Percentiles rank a stretch among this genome's conserved stretches.
Conservation (phyloP, 2,329 filamentous ascomycete genomes). For the Aspergillus aculeatus region DNA sequence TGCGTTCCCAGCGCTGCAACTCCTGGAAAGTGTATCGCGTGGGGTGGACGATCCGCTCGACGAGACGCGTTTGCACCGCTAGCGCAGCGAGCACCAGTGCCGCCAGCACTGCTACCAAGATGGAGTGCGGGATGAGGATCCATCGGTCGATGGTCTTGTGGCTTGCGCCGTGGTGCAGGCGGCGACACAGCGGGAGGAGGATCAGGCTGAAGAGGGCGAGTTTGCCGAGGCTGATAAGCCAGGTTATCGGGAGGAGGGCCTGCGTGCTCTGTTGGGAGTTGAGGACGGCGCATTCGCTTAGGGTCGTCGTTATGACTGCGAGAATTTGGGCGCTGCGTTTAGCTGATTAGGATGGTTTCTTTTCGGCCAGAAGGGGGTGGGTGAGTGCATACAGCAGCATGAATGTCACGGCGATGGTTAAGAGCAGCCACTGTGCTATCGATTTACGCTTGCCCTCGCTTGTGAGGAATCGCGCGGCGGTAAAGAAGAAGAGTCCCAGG, state of each 20-base stretch:
- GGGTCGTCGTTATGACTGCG: slow-evolving; percentile 4
- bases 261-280: neutral
- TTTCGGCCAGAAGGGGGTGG: too few relatives aligned
- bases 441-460: neutral
- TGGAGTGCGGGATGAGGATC: slow-evolving; percentile 4
- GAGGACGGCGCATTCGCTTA: slow-evolving; percentile 10
- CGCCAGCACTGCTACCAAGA: slow-evolving; percentile 7
- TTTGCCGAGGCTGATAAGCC: slow-evolving; percentile 6
- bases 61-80: slow-evolving; percentile 4
- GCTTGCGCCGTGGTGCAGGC: slow-evolving; percentile 11
- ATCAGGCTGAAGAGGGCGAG: slow-evolving; percentile 11
- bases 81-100: slow-evolving; percentile 12
- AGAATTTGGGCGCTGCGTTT: neutral
- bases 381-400: slow-evolving; percentile 7
- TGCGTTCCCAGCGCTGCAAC: neutral
- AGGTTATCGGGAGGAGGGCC: neutral
- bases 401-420: slow-evolving; percentile 12
- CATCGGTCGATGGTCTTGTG: neutral
- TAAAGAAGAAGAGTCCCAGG: slow-evolving; percentile 1
- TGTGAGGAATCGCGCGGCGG: neutral
- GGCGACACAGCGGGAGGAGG: slow-evolving; percentile 16
- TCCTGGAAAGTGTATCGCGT: too few relatives aligned
- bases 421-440: slow-evolving; percentile 6
- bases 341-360: neutral
- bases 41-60: neutral